Base-by-base conservation (phyloP, 2,329 filamentous ascomycete genomes). In the Tolypocladium guangdongense region DNA sequence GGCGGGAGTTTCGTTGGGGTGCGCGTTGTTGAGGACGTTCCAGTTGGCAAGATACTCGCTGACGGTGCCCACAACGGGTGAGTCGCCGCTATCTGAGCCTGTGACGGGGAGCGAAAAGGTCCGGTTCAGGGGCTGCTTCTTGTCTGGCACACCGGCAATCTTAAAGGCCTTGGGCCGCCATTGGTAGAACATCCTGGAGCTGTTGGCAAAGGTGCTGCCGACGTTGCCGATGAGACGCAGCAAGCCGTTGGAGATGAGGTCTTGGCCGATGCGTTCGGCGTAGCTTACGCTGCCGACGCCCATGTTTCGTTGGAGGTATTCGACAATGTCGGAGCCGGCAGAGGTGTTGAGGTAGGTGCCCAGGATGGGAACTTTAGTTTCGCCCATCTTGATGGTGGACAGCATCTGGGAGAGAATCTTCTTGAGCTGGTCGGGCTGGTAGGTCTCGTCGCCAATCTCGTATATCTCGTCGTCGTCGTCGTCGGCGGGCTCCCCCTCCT, bases 121-220 rank as follows among this genome's bases (percentile, higher is more conserved):
- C 55, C 91, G 83, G 59, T 81, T 78, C 50, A 92, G 67, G 1
- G 82, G 68, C 55, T 80, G 77, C 75, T 91, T 95, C 78, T 90
- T 96, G 68, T 96, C 92, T 0, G 89, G 90, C 52, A 96, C 77
- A 24, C 91, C 92, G 30, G 90, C 85, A 54, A 93, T 69, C 65
- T 95, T 85, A 73, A 97, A 99, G 6, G 88, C 86, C 73, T 90
- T 95, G 8, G 91, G 83, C 52, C 90, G 86, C 93, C 93, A 99
- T 69, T 99, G 93, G 69, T 99, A 99, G 67, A 88, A 92, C 83
- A 97, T 87, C 71, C 87, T 90, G 59, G 91, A 96, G 76, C 91
- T 97, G 73, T 99, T 99, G 62, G 92, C 91, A 67, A 99, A 99
- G 1, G 87, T 89, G 71, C 82, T 97, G 56, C 93, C 93, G 52